Base-by-base conservation (phyloP, 768 basidiomycete genomes). In the Piloderma croceum region DNA sequence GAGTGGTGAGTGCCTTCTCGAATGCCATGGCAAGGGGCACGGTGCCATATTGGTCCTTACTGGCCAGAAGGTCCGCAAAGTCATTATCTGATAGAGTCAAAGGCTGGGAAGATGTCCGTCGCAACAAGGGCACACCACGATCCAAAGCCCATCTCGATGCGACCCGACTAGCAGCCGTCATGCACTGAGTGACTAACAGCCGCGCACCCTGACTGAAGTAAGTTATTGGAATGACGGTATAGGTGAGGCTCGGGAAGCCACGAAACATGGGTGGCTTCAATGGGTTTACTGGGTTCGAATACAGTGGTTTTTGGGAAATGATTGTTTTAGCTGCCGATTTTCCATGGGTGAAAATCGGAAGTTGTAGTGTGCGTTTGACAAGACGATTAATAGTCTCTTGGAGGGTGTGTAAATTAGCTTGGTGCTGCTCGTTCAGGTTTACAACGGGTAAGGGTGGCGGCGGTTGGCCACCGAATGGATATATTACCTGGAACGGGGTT, bases 151-250 rank as follows among this genome's bases (percentile, higher is more conserved):
- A 91, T 29, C 64, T 68, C 20, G 91, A 93, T 1, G 85, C 82
- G 1, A 81, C 68, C 2, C 82, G 77, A 35, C 79, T 81, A 0
- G 89, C 90, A 13, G 82, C 53, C 53, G 90, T 85, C 83, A 92
- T 92, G 51, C 73, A 68, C 59, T 96, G 91, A 0, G 81, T 68
- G 9, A 99, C 79, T 38, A 90, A 52, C 34, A 57, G 50, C 31
- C 75, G 72, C 13, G 83, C 48, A 19, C 80, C 77, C 2, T 31
- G 24, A 13, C 65, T 65, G 3, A 39, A 3, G 12, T 49, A 47
- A 6, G 49, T 48, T 13, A 45, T 34, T 3, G 52, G 40, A 0
- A 31, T 42, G 2, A 85, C 72, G 2, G 43, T 46, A 53, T 83
- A 87, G 5, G 47, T 50, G 15, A 74, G 57, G 15, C 60, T 48